phyloP scores from a whole-genome alignment of 345 rosid genomes.

The Eucalyptus marginata region DNA sequence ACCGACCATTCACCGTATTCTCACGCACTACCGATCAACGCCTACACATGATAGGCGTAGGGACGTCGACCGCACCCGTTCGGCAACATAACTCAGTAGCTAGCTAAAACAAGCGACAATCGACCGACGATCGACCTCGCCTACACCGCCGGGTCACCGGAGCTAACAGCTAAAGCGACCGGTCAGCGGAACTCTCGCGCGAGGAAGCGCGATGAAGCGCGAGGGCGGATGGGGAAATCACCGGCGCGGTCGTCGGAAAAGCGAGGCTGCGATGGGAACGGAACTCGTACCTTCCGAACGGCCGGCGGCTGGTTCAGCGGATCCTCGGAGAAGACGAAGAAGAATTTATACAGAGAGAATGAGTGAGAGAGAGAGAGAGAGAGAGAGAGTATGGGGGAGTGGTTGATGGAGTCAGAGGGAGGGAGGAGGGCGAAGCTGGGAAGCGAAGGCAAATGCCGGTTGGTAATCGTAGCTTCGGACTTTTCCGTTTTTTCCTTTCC shows the following conservation, averaged over 20 bases:
- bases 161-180: not conserved
- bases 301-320: not conserved
- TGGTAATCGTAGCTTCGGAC: not conserved
- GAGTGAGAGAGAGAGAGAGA: not conserved
- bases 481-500: accelerated
- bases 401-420: not conserved
- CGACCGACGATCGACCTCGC: not conserved
- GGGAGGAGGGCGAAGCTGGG: not conserved
- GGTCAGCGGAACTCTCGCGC: not conserved
- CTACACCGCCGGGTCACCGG: not conserved
- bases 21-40: not conserved
- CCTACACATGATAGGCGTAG: not conserved
- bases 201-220: too few species aligned
- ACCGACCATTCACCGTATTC: not conserved
- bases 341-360: not conserved
- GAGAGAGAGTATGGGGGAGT: not conserved
- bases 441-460: not conserved
- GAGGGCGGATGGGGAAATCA: not conserved
- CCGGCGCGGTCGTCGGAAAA: not conserved
- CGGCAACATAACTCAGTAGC: not conserved
- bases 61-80: not conserved
- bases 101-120: not conserved
- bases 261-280: not conserved
- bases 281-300: not conserved
- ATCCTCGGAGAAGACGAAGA: not conserved